Evolutionary conservation across 2,329 filamentous ascomycete genomes (phyloP).

Genomic region (Periconia sp.): DNA sequence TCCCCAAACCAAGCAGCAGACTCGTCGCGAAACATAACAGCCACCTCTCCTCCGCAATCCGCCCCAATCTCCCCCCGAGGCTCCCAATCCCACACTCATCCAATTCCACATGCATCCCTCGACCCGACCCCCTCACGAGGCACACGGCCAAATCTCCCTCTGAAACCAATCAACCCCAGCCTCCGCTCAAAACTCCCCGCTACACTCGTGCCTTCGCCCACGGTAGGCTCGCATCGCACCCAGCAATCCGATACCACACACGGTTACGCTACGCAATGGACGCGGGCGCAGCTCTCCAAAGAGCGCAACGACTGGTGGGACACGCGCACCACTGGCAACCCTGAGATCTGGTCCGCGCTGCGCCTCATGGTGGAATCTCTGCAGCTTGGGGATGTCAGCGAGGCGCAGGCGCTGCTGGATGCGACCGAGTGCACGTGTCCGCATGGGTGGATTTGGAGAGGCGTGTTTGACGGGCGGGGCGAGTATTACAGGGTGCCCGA

Average conservation of each 20-base stretch:
- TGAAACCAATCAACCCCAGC: constrained; percentile 29
- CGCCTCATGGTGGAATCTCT: constrained; percentile 71
- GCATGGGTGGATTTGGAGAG: constrained; percentile 47
- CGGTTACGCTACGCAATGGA: constrained; percentile 53
- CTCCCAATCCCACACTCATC: constrained; percentile 19
- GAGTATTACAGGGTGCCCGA: constrained; percentile 52
- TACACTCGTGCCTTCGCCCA: constrained; percentile 29
- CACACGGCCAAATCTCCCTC: constrained; percentile 34
- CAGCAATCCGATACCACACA: constrained; percentile 26
- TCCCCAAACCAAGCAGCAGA: constrained; percentile 12
- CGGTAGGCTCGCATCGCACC: constrained; percentile 14
- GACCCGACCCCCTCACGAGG: constrained; percentile 1
- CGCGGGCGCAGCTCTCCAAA: constrained; percentile 67
- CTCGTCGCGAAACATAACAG: constrained; percentile 36
- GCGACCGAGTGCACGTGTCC: constrained; percentile 68
- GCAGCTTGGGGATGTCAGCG: constrained; percentile 56
- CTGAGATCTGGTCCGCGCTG: constrained; percentile 82
- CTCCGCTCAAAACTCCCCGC: constrained; percentile 37
- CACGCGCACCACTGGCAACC: constrained; percentile 77
- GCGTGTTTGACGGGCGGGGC: constrained; percentile 53
- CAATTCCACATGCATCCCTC: no score
- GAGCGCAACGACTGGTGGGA: constrained; percentile 90
- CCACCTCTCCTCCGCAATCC: constrained; percentile 25
- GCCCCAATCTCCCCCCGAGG: constrained; percentile 24
- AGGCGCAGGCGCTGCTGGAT: constrained; percentile 79